Percentiles rank a stretch among this genome's conserved stretches.
These are phyloP conservation scores for Massariosphaeria phaeospora DNA, from an alignment of 495 filamentous ascomycete species.

Conservation along the genomic window DNA sequence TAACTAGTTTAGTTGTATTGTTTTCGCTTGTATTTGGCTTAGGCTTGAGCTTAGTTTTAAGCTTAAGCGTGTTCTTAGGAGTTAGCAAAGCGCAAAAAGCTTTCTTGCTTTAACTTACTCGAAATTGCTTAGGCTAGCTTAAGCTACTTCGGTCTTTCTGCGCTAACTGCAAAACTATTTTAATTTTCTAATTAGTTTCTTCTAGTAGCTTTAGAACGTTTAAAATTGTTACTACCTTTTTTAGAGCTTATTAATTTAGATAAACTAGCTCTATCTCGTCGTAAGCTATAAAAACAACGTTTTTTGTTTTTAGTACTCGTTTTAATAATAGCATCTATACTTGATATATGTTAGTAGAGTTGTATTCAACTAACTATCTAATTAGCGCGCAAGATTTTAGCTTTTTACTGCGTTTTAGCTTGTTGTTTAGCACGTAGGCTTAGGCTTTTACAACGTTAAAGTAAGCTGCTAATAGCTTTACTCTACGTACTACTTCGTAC, in stretches of 20 bases:
- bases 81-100: background rate
- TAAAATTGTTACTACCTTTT: background rate
- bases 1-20: background rate
- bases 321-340: conserved; percentile 18
- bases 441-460: conserved; percentile 1
- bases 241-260: background rate
- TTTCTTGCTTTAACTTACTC: background rate
- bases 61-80: background rate
- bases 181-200: background rate
- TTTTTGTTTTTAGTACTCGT: conserved; percentile 6
- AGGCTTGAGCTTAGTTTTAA: background rate
- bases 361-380: conserved; percentile 19
- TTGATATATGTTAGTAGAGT: conserved; percentile 22
- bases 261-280: background rate
- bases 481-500: background rate
- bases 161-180: background rate
- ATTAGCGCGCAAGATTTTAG: conserved; percentile 7
- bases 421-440: conserved; percentile 4
- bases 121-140: background rate
- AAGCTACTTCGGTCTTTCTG: too few species aligned
- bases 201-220: too few species aligned
- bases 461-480: conserved; percentile 8
- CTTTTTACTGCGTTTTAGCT: conserved; percentile 5
- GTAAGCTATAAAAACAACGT: conserved; percentile 5
- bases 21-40: background rate